Evolutionary conservation across 352 stramenopile genomes (phyloP).

Genomic region (Phytophthora fragariaefolia): DNA sequence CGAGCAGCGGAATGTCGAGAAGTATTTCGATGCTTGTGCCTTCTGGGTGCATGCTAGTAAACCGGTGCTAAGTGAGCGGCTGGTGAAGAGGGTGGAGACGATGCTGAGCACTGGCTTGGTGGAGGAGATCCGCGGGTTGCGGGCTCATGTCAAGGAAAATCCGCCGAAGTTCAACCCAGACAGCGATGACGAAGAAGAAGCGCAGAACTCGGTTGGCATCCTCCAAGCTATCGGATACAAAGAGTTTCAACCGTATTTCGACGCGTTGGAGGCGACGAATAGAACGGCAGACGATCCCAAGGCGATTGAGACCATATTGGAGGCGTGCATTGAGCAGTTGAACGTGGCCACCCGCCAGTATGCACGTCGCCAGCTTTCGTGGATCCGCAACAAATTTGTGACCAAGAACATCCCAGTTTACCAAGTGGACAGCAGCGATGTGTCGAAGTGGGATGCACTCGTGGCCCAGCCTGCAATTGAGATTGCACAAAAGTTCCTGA

Average conservation of each 20-base stretch:
- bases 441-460: conserved; percentile 57
- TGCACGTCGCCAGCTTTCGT: conserved; percentile 84
- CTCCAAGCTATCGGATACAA: conserved; percentile 92
- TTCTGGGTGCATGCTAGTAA: conserved; percentile 88
- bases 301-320: conserved; percentile 50
- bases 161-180: conserved; percentile 41
- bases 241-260: conserved; percentile 88
- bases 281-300: conserved; percentile 21
- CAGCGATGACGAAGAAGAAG: conserved; percentile 34
- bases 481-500: conserved; percentile 71
- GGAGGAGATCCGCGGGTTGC: conserved; percentile 74
- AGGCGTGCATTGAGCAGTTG: conserved; percentile 76
- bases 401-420: conserved; percentile 88
- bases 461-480: conserved; percentile 68
- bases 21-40: conserved; percentile 80
- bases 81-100: conserved; percentile 74
- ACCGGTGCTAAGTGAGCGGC: conserved; percentile 60
- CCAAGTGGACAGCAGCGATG: conserved; percentile 82
- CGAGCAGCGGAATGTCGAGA: conserved; percentile 53
- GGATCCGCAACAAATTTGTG: conserved; percentile 90
- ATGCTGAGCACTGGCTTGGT: conserved; percentile 86
- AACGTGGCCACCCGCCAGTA: conserved; percentile 88
- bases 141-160: conserved; percentile 55
- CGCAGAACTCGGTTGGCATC: conserved; percentile 71
- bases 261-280: conserved; percentile 55